These are phyloP conservation scores for Diplodia seriata DNA, from an alignment of 2,329 filamentous ascomycete species.

Conservation along the genomic window DNA sequence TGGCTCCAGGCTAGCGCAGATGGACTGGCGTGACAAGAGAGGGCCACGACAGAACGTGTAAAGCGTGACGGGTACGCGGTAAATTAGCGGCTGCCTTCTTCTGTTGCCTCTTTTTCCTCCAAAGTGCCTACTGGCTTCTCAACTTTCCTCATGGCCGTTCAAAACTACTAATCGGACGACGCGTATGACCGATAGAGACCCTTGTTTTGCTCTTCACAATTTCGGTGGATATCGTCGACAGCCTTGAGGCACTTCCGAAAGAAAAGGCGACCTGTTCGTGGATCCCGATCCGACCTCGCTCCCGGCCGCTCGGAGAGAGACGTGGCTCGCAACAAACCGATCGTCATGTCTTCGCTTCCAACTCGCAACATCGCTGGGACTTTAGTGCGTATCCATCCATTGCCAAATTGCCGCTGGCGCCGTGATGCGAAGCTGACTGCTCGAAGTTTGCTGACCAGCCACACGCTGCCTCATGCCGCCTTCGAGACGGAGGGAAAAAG, in stretches of 20 bases:
- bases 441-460: background rate
- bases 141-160: background rate
- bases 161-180: background rate
- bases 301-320: background rate
- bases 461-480: background rate
- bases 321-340: background rate
- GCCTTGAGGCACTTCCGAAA: too few species aligned
- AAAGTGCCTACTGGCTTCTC: background rate
- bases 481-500: background rate
- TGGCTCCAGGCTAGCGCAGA: background rate
- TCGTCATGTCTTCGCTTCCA: background rate
- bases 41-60: background rate
- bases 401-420: background rate
- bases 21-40: background rate
- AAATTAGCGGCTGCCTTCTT: slow-evolving; percentile 15
- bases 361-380: background rate
- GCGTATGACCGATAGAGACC: background rate
- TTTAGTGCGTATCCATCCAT: background rate
- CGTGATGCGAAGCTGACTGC: background rate
- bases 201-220: too few species aligned
- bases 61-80: slow-evolving; percentile 7
- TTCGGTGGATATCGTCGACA: background rate
- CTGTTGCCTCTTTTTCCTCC: slow-evolving; percentile 16
- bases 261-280: too few species aligned
- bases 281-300: background rate